A percentile compares a stretch with the other conserved stretches of the same genome.
Conservation (phyloP, 768 basidiomycete genomes). For the Gymnopilus dilepis region DNA sequence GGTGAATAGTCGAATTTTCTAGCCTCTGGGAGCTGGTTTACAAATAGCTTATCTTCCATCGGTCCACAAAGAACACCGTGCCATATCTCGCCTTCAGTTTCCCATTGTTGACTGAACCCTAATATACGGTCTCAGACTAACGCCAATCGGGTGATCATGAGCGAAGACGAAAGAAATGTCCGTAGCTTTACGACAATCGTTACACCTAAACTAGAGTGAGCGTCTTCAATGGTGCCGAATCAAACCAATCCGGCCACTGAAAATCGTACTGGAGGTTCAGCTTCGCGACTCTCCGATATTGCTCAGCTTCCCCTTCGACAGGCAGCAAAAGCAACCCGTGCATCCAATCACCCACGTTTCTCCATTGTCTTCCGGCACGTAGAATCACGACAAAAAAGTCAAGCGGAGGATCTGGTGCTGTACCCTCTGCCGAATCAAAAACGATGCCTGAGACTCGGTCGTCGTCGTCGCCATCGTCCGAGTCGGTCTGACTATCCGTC, state of each 20-base stretch:
- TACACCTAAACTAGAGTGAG: constrained; percentile 9
- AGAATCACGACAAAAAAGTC: constrained; percentile 14
- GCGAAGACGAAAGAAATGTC: neutral
- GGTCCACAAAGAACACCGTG: too few species aligned
- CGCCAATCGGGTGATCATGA: too few species aligned
- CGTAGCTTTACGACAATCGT: neutral
- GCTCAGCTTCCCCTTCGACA: constrained; percentile 2
- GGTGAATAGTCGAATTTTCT: too few species aligned
- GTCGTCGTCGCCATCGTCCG: neutral
- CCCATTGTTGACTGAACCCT: too few species aligned
- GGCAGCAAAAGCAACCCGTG: constrained; percentile 12
- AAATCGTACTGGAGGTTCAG: constrained; percentile 15
- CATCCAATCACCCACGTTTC: constrained; percentile 15
- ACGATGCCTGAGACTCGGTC: neutral
- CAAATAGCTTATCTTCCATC: too few species aligned
- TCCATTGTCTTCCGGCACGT: constrained; percentile 11
- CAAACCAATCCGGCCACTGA: constrained; percentile 18
- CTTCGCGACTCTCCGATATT: constrained; percentile 8
- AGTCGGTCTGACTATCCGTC: too few species aligned
- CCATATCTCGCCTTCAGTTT: too few species aligned
- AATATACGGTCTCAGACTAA: too few species aligned
- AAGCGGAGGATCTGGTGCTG: neutral
- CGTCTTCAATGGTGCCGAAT: neutral
- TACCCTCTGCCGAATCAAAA: constrained; percentile 14
- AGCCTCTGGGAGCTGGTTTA: too few species aligned